Base-by-base conservation (phyloP, 192 early-diverging fungal genomes). In the Coemansia sp. region DNA sequence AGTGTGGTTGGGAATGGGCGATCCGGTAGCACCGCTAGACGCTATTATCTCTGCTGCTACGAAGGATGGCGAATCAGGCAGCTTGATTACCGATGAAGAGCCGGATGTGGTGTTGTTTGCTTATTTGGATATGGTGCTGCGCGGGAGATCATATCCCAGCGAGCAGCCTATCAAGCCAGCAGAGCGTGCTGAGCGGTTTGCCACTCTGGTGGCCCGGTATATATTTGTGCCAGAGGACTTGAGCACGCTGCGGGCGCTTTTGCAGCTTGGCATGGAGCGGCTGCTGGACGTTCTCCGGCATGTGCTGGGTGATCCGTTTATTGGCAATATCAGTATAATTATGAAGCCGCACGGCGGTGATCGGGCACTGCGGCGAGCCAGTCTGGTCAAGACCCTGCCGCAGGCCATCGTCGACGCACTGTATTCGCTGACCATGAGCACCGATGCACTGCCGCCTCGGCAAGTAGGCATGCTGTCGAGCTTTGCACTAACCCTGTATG, bases 1-100 rank as follows among this genome's bases (percentile, higher is more conserved):
- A 11, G 74, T 77, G 3, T 77, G 74, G 74, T 53, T 77, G 21
- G 50, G 53, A 38, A 54, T 71, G 64, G 68, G 67, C 44, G 74
- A 77, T 34, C 72, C 72, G 5, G 39, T 62, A 32, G 62, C 72
- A 16, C 66, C 72, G 12, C 40, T 76, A 14, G 53, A 39, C 32
- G 51, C 51, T 31, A 69, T 67, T 21, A 30, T 76, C 12, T 18
- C 48, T 0, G 66, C 60, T 14, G 58, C 58, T n/a, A 40, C 44
- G 10, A 55, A 7, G 32, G 32, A 39, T 11, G 32, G 46, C 20
- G 38, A 50, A 31, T 20, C 38, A 23, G 11, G 18, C 17, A 8
- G 32, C 32, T 34, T 37, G 14, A 40, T 45, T 14, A 50, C 37
- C 31, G 69, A 71, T 11, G 74, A 77, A 37, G 51, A 51, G 9